Conservation (phyloP, 441 rosid genomes). For the Croton laevigatus region DNA sequence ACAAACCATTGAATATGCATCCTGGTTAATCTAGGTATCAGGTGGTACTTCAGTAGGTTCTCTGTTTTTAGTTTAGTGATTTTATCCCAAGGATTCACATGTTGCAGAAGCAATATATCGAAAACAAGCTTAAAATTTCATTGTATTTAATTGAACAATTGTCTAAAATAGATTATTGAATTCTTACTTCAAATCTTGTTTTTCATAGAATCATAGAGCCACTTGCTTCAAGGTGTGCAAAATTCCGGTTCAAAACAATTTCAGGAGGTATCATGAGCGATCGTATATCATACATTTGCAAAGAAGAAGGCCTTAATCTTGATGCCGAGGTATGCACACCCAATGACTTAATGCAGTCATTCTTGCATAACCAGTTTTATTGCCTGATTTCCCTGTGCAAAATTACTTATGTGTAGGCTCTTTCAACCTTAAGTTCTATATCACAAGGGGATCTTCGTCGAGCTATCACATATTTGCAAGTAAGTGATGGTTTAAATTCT, state of each 20-base stretch:
- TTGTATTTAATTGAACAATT: neutral
- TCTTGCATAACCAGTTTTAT: neutral
- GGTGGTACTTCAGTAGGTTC: neutral
- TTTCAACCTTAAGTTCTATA: conserved; percentile 75
- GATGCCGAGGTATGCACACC: conserved; percentile 60
- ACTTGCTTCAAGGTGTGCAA: conserved; percentile 98
- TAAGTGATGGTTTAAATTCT: conserved; percentile 22
- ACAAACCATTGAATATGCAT: neutral
- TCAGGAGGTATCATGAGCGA: conserved; percentile 86
- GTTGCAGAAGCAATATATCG: neutral
- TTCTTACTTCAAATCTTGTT: neutral
- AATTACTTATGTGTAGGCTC: conserved; percentile 46
- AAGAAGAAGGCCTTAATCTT: conserved; percentile 73
- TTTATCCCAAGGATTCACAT: neutral
- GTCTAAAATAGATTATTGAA: too few relatives aligned
- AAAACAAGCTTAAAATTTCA: neutral
- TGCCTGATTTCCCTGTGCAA: conserved; percentile 9
- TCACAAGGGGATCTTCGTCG: conserved; percentile 98
- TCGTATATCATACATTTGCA: conserved; percentile 79
- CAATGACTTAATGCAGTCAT: conserved; percentile 22
- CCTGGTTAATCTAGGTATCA: neutral
- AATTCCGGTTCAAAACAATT: conserved; percentile 97
- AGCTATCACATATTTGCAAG: conserved; percentile 95
- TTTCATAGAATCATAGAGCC: conserved; percentile 84
- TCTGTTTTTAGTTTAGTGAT: neutral